Percentiles rank a stretch among this genome's conserved stretches.
Conservation (phyloP, 2,329 filamentous ascomycete genomes). For the Byssochlamys sp. region DNA sequence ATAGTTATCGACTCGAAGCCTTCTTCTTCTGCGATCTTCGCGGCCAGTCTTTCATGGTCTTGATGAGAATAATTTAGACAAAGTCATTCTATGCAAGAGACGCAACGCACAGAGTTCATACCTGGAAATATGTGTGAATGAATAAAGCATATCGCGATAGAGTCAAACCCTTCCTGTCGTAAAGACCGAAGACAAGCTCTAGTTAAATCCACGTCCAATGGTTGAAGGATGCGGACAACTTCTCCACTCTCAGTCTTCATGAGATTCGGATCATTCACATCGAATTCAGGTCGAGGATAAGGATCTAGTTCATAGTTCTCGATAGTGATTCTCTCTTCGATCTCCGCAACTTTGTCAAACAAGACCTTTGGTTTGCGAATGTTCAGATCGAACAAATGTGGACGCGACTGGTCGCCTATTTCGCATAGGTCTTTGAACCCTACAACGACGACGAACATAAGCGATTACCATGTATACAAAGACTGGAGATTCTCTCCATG, state of each 20-base stretch:
- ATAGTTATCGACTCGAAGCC: slow-evolving; percentile 64
- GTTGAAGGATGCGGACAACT: slow-evolving; percentile 55
- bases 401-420: slow-evolving; percentile 79
- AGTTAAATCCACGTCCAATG: slow-evolving; percentile 44
- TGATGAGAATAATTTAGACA: background rate
- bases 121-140: slow-evolving; percentile 73
- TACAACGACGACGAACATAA: background rate
- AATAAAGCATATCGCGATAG: slow-evolving; percentile 76
- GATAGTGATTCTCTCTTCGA: slow-evolving; percentile 61
- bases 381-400: slow-evolving; percentile 77
- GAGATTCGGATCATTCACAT: slow-evolving; percentile 63
- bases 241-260: slow-evolving; percentile 50
- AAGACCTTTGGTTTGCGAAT: slow-evolving; percentile 73
- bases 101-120: background rate
- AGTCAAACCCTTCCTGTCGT: slow-evolving; percentile 58
- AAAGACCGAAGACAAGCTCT: slow-evolving; percentile 54
- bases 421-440: slow-evolving; percentile 66
- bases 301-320: slow-evolving; percentile 43
- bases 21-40: slow-evolving; percentile 61
- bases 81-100: background rate
- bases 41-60: slow-evolving; percentile 66
- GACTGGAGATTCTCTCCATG: background rate
- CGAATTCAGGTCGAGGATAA: slow-evolving; percentile 49
- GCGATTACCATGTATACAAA: background rate
- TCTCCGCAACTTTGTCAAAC: slow-evolving; percentile 67